Base-by-base conservation (phyloP, 352 stramenopile genomes). In the Phytophthora multivora region DNA sequence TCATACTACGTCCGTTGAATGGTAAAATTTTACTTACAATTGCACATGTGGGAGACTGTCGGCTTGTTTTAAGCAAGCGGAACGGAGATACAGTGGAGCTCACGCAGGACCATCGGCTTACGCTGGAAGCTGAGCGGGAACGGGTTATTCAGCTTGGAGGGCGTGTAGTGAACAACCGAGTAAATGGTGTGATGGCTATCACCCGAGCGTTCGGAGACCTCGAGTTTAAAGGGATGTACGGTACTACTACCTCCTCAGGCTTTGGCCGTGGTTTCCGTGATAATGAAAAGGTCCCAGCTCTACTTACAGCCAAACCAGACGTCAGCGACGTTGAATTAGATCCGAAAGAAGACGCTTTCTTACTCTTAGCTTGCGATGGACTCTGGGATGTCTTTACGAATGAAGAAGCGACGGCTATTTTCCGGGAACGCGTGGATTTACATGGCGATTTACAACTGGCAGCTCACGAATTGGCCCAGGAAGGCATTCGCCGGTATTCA, bases 141-240 rank as follows among this genome's bases (percentile, higher is more conserved):
- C 74, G 79, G 5, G 64, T 97, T 13, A 42, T 88, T 10, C 51
- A 73, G 25, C 58, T 79, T 10, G 87, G 87, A 10, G 86, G 84
- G 0, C 66, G 73, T 2, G 78, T 96, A 1, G 77, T 93, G 23
- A 96, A 94, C 68, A 89, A 90, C 41, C 80, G 87, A 42, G 79
- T 95, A 41, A 94, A 95, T 38, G 83, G 86, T 40, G 79, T 93
- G 23, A 88, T 95, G 71, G 80, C 80, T n/a, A 90, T 97, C 65
- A 93, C 86, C 10, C 83, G 88, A 1, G 83, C 82, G 3, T 95
- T 96, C 42, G 87, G 87, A 0, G 86, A 95, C 46, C 66, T 96
- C 4, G 85, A 93, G 58, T 91, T 95, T 71, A 96, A 96, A 56
- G 80, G 71, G 2, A 54, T 78, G 39, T 38, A 86, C 1, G 58